Evolutionary conservation across 2,329 filamentous ascomycete species (phyloP).

Genomic region (Cytospora mali): DNA sequence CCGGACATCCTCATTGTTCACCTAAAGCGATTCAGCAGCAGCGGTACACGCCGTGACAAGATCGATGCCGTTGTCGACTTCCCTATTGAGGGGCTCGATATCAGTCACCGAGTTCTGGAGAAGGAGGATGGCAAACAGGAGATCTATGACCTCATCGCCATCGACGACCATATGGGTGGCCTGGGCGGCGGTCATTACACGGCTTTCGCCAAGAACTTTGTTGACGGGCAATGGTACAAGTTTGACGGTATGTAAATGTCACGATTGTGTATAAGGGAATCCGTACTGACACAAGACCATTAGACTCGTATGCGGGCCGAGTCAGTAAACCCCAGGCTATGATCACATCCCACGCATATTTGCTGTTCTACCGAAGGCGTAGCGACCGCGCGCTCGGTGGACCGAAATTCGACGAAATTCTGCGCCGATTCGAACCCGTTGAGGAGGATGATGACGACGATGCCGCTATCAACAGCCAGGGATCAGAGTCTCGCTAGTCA

Average conservation of each 20-base stretch:
- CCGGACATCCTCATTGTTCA: slow-evolving; percentile 95
- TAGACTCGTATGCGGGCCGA: slow-evolving; percentile 75
- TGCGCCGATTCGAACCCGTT: slow-evolving; percentile 40
- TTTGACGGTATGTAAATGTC: slow-evolving; percentile 76
- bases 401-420: slow-evolving; percentile 69
- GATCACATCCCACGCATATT: slow-evolving; percentile 79
- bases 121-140: slow-evolving; percentile 80
- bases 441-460: slow-evolving; percentile 24
- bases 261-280: background rate
- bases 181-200: slow-evolving; percentile 96
- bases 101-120: slow-evolving; percentile 77
- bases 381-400: slow-evolving; percentile 79
- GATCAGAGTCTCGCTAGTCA: slow-evolving; percentile 25
- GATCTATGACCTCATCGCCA: slow-evolving; percentile 90
- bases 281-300: slow-evolving; percentile 29
- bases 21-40: slow-evolving; percentile 91
- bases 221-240: slow-evolving; percentile 88
- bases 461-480: slow-evolving; percentile 19
- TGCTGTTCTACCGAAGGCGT: slow-evolving; percentile 93
- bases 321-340: slow-evolving; percentile 62
- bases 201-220: slow-evolving; percentile 89
- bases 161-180: slow-evolving; percentile 94
- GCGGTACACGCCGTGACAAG: slow-evolving; percentile 82
- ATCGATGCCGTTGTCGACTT: slow-evolving; percentile 90
- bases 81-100: slow-evolving; percentile 82